phyloP scores from a whole-genome alignment of 2,329 filamentous ascomycete species.

The Ascomycota sp. region DNA sequence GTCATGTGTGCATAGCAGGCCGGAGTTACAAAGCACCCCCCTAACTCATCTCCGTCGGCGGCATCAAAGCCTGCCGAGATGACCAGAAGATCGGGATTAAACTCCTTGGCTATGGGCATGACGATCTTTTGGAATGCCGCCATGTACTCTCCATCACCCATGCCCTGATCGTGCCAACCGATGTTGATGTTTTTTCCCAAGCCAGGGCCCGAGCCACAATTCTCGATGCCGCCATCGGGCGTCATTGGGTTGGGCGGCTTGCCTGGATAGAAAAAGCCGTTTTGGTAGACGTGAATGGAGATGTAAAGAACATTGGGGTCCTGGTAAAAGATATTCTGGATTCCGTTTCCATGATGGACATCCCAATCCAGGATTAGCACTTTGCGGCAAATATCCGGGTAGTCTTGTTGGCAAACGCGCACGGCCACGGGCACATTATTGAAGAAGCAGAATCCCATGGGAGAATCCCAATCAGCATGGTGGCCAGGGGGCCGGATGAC shows the following conservation, averaged over 20 bases:
- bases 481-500: conserved; percentile 90
- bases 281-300: conserved; percentile 73
- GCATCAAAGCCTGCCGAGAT: conserved; percentile 94
- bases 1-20: conserved; percentile 96
- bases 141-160: conserved; percentile 95
- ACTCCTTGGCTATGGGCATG: conserved; percentile 90
- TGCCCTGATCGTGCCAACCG: conserved; percentile 48
- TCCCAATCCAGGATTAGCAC: conserved; percentile 89
- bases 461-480: conserved; percentile 68
- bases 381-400: conserved; percentile 64
- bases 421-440: conserved; percentile 93
- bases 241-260: conserved; percentile 33
- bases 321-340: conserved; percentile 89
- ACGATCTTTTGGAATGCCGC: conserved; percentile 90
- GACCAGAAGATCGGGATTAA: conserved; percentile 84
- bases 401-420: conserved; percentile 67
- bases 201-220: conserved; percentile 33
- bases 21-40: conserved; percentile 81
- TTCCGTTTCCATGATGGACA: conserved; percentile 68
- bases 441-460: conserved; percentile 94
- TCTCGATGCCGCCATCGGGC: conserved; percentile 40
- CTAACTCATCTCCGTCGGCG: conserved; percentile 78
- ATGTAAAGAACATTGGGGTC: conserved; percentile 93
- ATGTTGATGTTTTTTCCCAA: conserved; percentile 46
- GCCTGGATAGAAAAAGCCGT: conserved; percentile 71